Conservation (phyloP, 345 rosid genomes). For the Melastoma malabathricum region DNA sequence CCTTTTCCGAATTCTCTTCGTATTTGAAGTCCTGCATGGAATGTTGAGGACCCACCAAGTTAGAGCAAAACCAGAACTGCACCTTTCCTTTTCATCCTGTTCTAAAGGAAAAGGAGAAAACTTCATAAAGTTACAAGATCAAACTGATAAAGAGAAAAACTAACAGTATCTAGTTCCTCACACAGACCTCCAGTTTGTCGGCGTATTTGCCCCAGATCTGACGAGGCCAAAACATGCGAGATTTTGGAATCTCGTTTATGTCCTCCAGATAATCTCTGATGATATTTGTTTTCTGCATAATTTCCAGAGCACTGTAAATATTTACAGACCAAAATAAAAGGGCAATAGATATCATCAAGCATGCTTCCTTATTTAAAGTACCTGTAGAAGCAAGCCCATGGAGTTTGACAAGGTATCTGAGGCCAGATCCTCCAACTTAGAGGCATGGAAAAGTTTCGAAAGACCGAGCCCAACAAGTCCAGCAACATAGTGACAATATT, state of each 20-base stretch:
- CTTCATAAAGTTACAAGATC: too few relatives aligned
- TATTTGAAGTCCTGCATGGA: slow-evolving; percentile 59
- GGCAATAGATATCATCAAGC: slow-evolving; percentile 1
- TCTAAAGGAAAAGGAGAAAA: too few relatives aligned
- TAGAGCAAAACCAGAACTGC: not conserved
- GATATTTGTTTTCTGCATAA: slow-evolving; percentile 80
- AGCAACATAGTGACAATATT: slow-evolving; percentile 95
- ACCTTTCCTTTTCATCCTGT: too few relatives aligned
- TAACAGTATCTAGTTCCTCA: too few relatives aligned
- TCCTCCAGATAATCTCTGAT: slow-evolving; percentile 96
- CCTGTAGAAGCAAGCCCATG: slow-evolving; percentile 98
- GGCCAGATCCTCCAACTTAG: slow-evolving; percentile 59
- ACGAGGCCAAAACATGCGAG: slow-evolving; percentile 99
- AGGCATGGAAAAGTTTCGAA: slow-evolving; percentile 88
- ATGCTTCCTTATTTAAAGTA: slow-evolving; percentile 15
- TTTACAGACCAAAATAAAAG: slow-evolving; percentile 6
- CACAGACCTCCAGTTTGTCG: slow-evolving; percentile 69
- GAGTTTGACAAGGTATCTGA: slow-evolving; percentile 74
- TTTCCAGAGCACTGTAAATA: too few relatives aligned
- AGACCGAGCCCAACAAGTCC: slow-evolving; percentile 96
- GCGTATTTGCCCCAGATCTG: slow-evolving; percentile 85
- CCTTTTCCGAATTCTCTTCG: slow-evolving; percentile 66
- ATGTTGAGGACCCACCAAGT: slow-evolving; percentile 7
- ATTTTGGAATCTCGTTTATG: slow-evolving; percentile 91
- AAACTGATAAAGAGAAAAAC: too few relatives aligned